Percentiles rank a stretch among this genome's conserved stretches.
Conservation (phyloP, 2,329 filamentous ascomycete genomes). For the Cladophialophora psammophila region DNA sequence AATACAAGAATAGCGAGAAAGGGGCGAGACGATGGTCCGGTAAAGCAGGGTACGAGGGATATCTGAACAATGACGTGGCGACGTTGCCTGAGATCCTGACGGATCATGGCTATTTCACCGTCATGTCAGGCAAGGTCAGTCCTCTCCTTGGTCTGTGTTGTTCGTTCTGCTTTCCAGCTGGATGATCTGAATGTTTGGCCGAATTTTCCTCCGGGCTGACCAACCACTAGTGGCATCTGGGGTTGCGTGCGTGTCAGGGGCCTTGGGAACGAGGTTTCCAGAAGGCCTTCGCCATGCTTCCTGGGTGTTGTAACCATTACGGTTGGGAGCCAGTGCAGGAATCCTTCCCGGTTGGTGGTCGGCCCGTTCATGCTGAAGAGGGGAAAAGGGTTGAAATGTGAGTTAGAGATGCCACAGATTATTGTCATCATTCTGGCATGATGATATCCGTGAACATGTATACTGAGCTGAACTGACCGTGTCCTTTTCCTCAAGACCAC, state of each 20-base stretch:
- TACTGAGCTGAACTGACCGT: no score
- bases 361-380: conserved; percentile 24
- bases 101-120: conserved; percentile 46
- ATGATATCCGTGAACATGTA: no score
- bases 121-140: conserved; percentile 52
- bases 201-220: no score
- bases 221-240: conserved; percentile 47
- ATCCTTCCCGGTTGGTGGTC: no score
- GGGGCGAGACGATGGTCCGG: not conserved
- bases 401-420: not conserved
- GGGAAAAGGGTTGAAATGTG: not conserved
- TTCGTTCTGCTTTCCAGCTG: no score
- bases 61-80: not conserved
- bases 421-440: no score
- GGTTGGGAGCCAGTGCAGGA: not conserved
- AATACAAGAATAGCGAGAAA: conserved; percentile 29
- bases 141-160: no score
- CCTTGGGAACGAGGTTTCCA: conserved; percentile 44
- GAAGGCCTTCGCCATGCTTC: conserved; percentile 42
- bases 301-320: conserved; percentile 16
- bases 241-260: conserved; percentile 45
- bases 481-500: not conserved
- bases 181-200: no score
- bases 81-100: conserved; percentile 44
- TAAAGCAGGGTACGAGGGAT: not conserved